Evolutionary conservation across 2,329 filamentous ascomycete genomes (phyloP).

Genomic region (Lecanicillium sp.): DNA sequence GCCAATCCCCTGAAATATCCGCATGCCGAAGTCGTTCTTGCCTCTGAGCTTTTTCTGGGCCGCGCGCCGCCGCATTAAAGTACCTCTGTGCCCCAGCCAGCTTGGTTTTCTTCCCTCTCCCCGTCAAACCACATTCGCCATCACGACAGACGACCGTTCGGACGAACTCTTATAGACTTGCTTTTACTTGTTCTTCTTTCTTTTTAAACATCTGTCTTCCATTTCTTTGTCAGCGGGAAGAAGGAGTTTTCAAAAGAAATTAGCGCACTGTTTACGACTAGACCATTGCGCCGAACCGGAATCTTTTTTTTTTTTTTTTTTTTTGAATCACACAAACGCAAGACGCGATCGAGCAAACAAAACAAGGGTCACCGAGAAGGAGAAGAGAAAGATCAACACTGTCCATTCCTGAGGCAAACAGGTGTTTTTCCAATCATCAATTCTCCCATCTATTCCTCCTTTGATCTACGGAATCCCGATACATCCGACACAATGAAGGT

Average conservation of each 20-base stretch:
- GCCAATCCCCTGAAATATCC: constrained; percentile 15
- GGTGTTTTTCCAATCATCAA: neutral
- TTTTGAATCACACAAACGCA: neutral
- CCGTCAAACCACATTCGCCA: too few relatives aligned
- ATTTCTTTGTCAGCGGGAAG: neutral
- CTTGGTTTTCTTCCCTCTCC: too few relatives aligned
- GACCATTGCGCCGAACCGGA: too few relatives aligned
- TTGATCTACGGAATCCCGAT: neutral
- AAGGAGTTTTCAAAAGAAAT: too few relatives aligned
- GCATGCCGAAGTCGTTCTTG: constrained; percentile 13
- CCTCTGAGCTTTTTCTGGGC: neutral
- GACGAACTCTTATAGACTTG: too few relatives aligned
- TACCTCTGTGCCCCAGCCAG: neutral
- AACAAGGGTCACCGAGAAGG: neutral
- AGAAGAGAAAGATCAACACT: neutral
- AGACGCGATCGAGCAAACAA: neutral
- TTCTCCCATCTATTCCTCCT: neutral
- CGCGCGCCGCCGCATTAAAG: neutral
- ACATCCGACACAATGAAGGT: constrained; percentile 70
- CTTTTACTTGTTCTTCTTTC: constrained; percentile 8
- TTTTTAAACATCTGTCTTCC: constrained; percentile 13
- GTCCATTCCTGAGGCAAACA: constrained; percentile 3
- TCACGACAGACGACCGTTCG: too few relatives aligned
- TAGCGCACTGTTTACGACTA: too few relatives aligned
- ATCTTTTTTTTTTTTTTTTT: too few relatives aligned